Conservation (phyloP, 495 filamentous ascomycete genomes). For the Aspergillus wentii region DNA sequence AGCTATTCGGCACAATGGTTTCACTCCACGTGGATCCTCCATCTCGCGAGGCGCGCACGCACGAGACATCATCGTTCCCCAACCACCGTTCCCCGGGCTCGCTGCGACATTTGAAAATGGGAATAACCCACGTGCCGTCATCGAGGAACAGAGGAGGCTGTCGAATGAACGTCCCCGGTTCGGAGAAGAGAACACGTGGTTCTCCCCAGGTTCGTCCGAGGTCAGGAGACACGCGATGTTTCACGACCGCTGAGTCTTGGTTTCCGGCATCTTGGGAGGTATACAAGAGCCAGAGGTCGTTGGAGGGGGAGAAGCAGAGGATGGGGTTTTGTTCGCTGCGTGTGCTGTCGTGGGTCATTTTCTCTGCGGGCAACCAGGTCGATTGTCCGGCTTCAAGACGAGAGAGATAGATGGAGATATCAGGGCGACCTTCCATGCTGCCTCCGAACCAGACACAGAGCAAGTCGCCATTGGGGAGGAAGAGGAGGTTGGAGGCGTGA, state of each 20-base stretch:
- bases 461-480: slow-evolving; percentile 17
- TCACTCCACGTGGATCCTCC: slow-evolving; percentile 16
- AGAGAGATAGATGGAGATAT: slow-evolving; percentile 22
- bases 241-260: slow-evolving; percentile 21
- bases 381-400: slow-evolving; percentile 7
- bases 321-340: slow-evolving; percentile 23
- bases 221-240: slow-evolving; percentile 11
- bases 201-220: slow-evolving; percentile 12
- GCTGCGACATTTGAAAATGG: slow-evolving; percentile 20
- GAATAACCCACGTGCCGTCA: slow-evolving; percentile 13
- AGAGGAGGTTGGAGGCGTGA: slow-evolving; percentile 20
- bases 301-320: slow-evolving; percentile 14
- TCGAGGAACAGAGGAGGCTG: slow-evolving; percentile 15
- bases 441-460: slow-evolving; percentile 23
- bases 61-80: slow-evolving; percentile 19
- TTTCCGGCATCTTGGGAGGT: slow-evolving; percentile 20
- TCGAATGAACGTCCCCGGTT: slow-evolving; percentile 18
- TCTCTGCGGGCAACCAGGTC: slow-evolving; percentile 9
- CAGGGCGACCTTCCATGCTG: slow-evolving; percentile 21
- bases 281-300: slow-evolving; percentile 17
- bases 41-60: slow-evolving; percentile 14
- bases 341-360: slow-evolving; percentile 18
- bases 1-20: slow-evolving; percentile 14
- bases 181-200: slow-evolving; percentile 13
- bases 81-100: slow-evolving; percentile 18